Base-by-base conservation (phyloP, 805 yeast species). In the Jamesozyma lodderae region DNA sequence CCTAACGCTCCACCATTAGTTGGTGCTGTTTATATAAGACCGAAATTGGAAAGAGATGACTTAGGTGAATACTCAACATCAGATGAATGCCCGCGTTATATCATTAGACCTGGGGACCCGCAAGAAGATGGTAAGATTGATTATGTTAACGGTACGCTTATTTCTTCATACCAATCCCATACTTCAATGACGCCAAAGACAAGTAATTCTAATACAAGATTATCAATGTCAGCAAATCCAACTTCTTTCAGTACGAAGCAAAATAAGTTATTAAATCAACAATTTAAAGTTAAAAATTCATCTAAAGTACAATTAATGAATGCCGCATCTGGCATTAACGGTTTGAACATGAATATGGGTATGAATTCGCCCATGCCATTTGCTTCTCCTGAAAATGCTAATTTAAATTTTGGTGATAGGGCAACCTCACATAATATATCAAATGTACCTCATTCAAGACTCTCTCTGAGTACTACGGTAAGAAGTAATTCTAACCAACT, bases 1-100 rank as follows among this genome's bases (percentile, higher is more conserved):
- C 72, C 81, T 46, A 79, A 84, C 48, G 94, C 95, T 0, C 97
- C 97, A 11, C 97, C 98, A n/a, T 59, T 87, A 22, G 77, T 83
- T 25, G 98, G 98, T 21, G 92, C 84, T 22, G 95, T 92, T 7
- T 90, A 84, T 59, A 62, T 79, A 44, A 74, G 90, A 43, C 82
- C 84, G 1, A 75, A 79, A 26, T 77, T 78, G 46, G 77, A 77
- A 31, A 77, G 79, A 40, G 95, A 87, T 55, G 96, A 90, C 53
- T 71, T 82, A 40, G 94, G 87, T 41, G 86, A 81, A 60, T 78
- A 78, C 49, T 66, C 77, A 1, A 62, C 74, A n/a, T 68, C 75
- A 17, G 63, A 61, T 26, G 64, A 66, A 7, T 64, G 67, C 41
- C 71, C 70, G 21, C 62, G 66, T 41, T 64, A 67, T 42, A 63